These are phyloP conservation scores for Ceratobasidium sp. DNA, from an alignment of 1,284 basidiomycete species.

Conservation along the genomic window DNA sequence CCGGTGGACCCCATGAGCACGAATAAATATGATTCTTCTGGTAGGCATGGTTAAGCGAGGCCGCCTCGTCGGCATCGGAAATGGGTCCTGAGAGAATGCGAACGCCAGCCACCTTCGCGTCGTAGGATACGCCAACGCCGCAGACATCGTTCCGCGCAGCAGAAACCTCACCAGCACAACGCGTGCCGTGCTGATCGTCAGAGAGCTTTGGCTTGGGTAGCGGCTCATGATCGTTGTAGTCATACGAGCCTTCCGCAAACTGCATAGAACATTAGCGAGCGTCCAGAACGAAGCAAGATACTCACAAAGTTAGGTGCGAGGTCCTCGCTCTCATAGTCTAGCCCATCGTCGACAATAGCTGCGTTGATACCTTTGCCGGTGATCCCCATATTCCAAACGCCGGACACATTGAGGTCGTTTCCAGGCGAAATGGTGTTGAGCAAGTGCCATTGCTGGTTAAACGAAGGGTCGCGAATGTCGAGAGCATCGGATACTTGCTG, in stretches of 20 bases:
- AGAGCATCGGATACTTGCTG: slow-evolving; percentile 69
- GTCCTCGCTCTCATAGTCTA: slow-evolving; percentile 91
- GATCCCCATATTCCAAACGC: slow-evolving; percentile 75
- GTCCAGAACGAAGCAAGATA: slow-evolving; percentile 46
- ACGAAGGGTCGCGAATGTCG: slow-evolving; percentile 86
- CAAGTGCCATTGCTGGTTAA: slow-evolving; percentile 92
- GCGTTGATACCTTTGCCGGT: slow-evolving; percentile 89
- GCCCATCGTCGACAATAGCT: slow-evolving; percentile 94
- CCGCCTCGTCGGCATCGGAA: slow-evolving; percentile 97
- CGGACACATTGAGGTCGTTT: slow-evolving; percentile 62
- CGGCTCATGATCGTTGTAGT: slow-evolving; percentile 94
- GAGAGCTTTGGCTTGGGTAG: slow-evolving; percentile 88
- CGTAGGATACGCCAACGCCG: slow-evolving; percentile 94
- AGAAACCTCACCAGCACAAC: slow-evolving; percentile 98
- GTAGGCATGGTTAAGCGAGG: slow-evolving; percentile 93
- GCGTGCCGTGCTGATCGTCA: slow-evolving; percentile 97
- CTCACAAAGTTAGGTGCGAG: slow-evolving; percentile 91
- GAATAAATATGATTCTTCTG: slow-evolving; percentile 94
- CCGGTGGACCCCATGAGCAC: slow-evolving; percentile 98
- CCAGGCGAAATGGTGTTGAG: slow-evolving; percentile 76
- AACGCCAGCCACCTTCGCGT: slow-evolving; percentile 90
- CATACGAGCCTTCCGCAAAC: slow-evolving; percentile 92
- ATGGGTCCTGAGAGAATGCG: slow-evolving; percentile 98
- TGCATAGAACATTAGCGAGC: slow-evolving; percentile 52
- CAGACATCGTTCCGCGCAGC: slow-evolving; percentile 96